These are phyloP conservation scores for Trichosanthes truncata DNA, from an alignment of 306 rosid genomes.

Conservation along the genomic window DNA sequence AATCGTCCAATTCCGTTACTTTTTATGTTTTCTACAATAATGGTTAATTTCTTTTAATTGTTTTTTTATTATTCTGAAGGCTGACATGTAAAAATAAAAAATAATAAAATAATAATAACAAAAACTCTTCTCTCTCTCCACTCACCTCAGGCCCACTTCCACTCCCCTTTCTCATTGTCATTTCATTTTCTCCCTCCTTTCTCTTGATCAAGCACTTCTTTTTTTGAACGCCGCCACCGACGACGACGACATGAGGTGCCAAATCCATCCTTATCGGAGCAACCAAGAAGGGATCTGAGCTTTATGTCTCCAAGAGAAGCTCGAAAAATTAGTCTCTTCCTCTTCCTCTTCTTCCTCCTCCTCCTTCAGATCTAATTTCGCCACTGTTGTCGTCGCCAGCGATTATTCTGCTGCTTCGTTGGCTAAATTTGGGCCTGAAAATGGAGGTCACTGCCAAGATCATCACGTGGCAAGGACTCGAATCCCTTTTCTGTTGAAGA, in stretches of 20 bases:
- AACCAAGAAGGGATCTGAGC: constrained; percentile 95
- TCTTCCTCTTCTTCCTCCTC: constrained; percentile 65
- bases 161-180: no score
- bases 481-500: constrained; percentile 53
- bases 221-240: constrained; percentile 28
- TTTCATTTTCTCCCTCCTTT: not conserved
- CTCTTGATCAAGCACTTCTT: no score
- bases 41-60: no score
- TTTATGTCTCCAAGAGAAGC: constrained; percentile 89
- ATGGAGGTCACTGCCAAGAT: not conserved
- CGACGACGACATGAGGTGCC: constrained; percentile 83
- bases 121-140: no score
- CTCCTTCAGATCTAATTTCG: constrained; percentile 56
- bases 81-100: no score
- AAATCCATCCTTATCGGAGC: constrained; percentile 60
- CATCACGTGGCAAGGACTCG: constrained; percentile 15
- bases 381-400: not conserved
- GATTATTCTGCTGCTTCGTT: constrained; percentile 8
- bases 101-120: no score
- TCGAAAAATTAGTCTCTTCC: constrained; percentile 75
- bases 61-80: no score
- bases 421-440: not conserved
- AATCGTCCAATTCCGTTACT: no score
- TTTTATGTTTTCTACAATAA: no score
- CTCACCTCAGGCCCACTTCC: no score